Evolutionary conservation across 208 protist species (phyloP), one percentile per base, ranked within the genome.

Genomic region (Jaenimonas drosophilae): DNA sequence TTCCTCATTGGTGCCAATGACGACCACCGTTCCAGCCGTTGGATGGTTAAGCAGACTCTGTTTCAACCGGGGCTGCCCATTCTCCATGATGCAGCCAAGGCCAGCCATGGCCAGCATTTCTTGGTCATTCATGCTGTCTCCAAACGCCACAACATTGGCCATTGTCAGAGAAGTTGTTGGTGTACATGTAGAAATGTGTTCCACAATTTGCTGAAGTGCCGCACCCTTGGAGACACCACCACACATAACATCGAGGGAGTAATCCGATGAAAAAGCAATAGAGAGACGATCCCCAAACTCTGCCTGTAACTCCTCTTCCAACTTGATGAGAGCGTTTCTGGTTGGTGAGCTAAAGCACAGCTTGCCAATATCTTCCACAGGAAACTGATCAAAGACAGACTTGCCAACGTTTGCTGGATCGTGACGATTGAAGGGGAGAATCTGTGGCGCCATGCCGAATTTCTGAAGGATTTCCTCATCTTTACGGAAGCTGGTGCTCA

Each of bases 91-190:
- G 50, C 44, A 83, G 0, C 74, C 65, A 39, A 55, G 67, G 26
- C 70, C 74, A 2, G 45, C 60, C 11, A 31, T 37, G 12, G 39
- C 32, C 28, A 83, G 55, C 69, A 83, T 78, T 24, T 60, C 60
- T 36, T 54, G 48, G 37, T 83, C 74, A 42, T 83, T 78, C 74
- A 83, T 83, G 54, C 70, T 71, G 33, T 83, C 74, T 0, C 74
- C 74, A 48, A 83, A 83, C 9, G 60, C 55, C 6, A 76, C 44
- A 11, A 67, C 54, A 4, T 63, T 40, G 0, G 16, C 25, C 54
- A 78, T 54, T 4, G 59, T 60, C 5, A 42, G 27, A 45, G 4
- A 52, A 9, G 6, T 20, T 36, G 38, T 44, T 27, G 7, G 9
- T 11, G 11, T 27, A 39, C 20, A 1, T 5, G 25, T 29, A 31